Base-by-base conservation (phyloP, 2,329 filamentous ascomycete species). In the Fusarium redolens region DNA sequence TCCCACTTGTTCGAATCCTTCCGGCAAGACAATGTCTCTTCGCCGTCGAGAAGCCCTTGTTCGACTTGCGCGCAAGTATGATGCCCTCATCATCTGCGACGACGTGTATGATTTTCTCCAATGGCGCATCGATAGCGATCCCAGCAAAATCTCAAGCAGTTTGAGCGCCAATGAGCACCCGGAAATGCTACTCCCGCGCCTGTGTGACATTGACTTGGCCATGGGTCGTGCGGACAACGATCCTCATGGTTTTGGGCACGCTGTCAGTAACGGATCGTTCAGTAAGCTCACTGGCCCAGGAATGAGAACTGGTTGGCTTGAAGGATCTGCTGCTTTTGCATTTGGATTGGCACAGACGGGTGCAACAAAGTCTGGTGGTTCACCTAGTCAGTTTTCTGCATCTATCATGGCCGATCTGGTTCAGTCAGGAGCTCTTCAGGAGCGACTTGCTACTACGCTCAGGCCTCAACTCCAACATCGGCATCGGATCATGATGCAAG, bases 31-130 rank as follows among this genome's bases (percentile, higher is more conserved):
- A 6, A 96, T 97, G 91, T 90, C 91, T 18, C 81, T 94, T 7
- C 79, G 82, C 22, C 88, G 92, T 33, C 89, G 96, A 7, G 83
- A 91, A 71, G 85, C 85, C 15, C 86, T 98, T 7, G 90, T 98
- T 30, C 84, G 85, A n/a, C 82, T 98, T 11, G 96, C 96, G 1
- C 88, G 96, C 63, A 86, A 91, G 65, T 90, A 92, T 79, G 91
- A 98, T 80, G 94, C 93, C 11, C 87, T 98, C n/a, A 82, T 98
- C 61, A 87, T 98, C 33, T 90, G 90, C 54, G 96, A 98, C 82
- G 96, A 99, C 80, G 95, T 98, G 14, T 99, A 99, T 79, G 96
- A 98, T 80, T 92, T 96, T 73, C 86, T 98, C 9, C 93, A 95
- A 79, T 98, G 95, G 94, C 88, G 89, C 31, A 65, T 71, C 45